Conservation (phyloP, 2,329 filamentous ascomycete species). For the Colletotrichum lini region DNA sequence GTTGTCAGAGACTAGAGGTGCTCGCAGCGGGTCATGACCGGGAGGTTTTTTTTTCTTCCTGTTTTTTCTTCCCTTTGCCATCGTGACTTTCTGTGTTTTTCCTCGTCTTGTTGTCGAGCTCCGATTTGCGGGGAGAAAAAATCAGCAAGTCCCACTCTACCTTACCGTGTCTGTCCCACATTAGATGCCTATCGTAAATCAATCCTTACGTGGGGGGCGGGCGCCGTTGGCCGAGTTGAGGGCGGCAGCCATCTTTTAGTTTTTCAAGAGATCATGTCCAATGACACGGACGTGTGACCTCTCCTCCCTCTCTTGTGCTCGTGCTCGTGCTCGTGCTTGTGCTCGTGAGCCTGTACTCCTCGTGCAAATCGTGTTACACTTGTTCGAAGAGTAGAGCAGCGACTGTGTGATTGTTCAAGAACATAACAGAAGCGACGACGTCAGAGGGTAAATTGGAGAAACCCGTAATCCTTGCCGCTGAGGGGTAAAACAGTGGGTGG, state of each 20-base stretch:
- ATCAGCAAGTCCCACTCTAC: slow-evolving; percentile 17
- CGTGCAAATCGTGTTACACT: background rate
- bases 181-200: background rate
- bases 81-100: background rate
- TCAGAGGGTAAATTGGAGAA: slow-evolving; percentile 27
- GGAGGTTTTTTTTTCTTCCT: background rate
- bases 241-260: too few species aligned
- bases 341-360: too few species aligned
- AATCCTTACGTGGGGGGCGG: slow-evolving; percentile 23
- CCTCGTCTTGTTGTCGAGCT: slow-evolving; percentile 1
- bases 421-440: slow-evolving; percentile 1
- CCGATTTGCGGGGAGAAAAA: slow-evolving; percentile 32
- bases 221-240: background rate
- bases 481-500: slow-evolving; percentile 25
- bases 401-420: background rate
- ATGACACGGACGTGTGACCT: background rate
- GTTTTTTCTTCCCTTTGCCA: background rate
- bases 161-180: background rate
- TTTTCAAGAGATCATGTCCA: too few species aligned
- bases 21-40: background rate
- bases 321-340: too few species aligned
- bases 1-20: background rate
- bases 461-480: slow-evolving; percentile 19
- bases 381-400: background rate
- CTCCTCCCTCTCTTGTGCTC: background rate